Base-by-base conservation (phyloP, 257 asterid genomes). In the Penstemon barbatus region DNA sequence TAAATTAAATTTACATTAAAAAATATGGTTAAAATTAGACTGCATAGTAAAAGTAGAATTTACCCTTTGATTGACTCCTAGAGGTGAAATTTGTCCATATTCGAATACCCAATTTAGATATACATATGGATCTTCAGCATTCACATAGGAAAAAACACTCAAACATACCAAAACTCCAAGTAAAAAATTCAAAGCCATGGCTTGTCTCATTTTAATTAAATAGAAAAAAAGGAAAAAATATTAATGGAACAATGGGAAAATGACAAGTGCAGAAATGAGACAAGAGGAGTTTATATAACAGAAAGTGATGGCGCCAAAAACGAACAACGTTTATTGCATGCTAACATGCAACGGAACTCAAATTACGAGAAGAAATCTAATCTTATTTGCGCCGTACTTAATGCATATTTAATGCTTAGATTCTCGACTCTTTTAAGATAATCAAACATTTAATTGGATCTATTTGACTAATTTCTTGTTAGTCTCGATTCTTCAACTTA, bases 371-470 rank as follows among this genome's bases (percentile, higher is more conserved):
- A 25, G 81, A 79, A 81, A 81, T 78, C 83, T 55, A 56, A 75
- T 79, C 77, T 82, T 68, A 39, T 63, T 82, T 66, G 73, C 83
- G 87, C 83, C 90, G 86, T 67, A 89, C 82, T 77, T 77, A 81
- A 77, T 83, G 95, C 87, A 70, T 66, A 65, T 0, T 83, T 71
- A 84, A 81, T 84, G 76, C 77, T 55, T 8, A 52, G 36, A 49
- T 18, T 59, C 65, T 77, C 76, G 72, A 74, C 74, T 53, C 69
- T 36, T 13, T 39, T 25, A 15, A 8, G 12, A 38, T 37, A 49
- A 5, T 44, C 8, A 41, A 11, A 53, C 5, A 33, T 48, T 9
- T 13, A 1, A 11, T 41, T 60, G 63, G 51, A 63, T 71, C 64
- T 13, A 8, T 45, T 78, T 80, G 63, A 74, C 75, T 10, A 38